Base-by-base conservation (phyloP, 306 rosid genomes). In the Alnus rubra region DNA sequence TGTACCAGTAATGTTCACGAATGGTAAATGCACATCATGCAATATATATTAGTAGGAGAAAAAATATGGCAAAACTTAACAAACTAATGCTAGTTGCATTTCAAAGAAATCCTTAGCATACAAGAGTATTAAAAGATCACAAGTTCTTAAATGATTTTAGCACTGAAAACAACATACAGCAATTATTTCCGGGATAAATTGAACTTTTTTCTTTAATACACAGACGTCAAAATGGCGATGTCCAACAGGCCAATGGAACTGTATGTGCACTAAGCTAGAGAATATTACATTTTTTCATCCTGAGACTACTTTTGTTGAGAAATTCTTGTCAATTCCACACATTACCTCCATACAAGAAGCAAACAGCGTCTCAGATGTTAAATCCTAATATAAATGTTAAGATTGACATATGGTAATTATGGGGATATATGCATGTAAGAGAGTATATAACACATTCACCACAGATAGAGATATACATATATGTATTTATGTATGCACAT, bases 1-100 rank as follows among this genome's bases (percentile, higher is more conserved):
- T 84, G 87, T 52, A 33, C 67, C 3, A 49, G 64, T 37, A 33
- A 28, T n/a, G 35, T 65, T 63, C 65, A 45, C n/a, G 49, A 76
- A 75, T 70, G 60, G 74, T 71, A 74, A 83, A 82, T 30, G 35
- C 30, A 64, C 19, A 28, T 60, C 31, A 18, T 3, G 56, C 45
- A 42, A 18, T 47, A 64, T 45, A 10, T 9, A 62, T 7, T 63
- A 50, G 31, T 30, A 64, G 62, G n/a, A 62, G 10, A n/a, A 53
- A 49, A 42, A 72, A 79, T 2, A 72, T 13, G 65, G 31, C 37
- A 59, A 14, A 50, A 44, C 51, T 53, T 15, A 30, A 18, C 14
- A 33, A 58, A 16, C 30, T 62, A 31, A 39, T 35, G 49, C 6
- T 6, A 13, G 12, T 18, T 70, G 64, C 70, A 64, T 35, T 37